Evolutionary conservation across 805 yeast species (phyloP).

Genomic region (Torulaspora microellipsoides): DNA sequence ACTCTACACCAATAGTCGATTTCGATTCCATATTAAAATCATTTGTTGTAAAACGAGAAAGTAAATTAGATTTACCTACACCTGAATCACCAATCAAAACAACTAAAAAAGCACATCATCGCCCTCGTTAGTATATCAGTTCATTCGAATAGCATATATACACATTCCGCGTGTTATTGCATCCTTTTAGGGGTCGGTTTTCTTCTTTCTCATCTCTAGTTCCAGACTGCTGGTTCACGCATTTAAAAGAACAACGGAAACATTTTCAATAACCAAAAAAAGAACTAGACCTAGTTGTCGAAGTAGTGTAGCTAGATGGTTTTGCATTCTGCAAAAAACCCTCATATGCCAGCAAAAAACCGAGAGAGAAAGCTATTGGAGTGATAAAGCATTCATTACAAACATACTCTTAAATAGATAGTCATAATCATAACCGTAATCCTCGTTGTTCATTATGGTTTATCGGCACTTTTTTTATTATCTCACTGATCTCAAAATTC

Average conservation of each 20-base stretch:
- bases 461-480: not conserved
- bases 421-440: slow-evolving; percentile 78
- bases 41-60: slow-evolving; percentile 90
- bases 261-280: no score
- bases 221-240: no score
- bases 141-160: slow-evolving; percentile 45
- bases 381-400: not conserved
- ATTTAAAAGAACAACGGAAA: no score
- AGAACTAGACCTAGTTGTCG: no score
- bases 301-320: no score
- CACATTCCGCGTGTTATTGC: slow-evolving; percentile 40
- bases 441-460: slow-evolving; percentile 44
- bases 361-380: not conserved
- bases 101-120: slow-evolving; percentile 37
- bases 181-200: no score
- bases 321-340: no score
- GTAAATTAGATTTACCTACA: slow-evolving; percentile 91
- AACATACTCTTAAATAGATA: slow-evolving; percentile 72
- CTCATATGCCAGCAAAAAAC: not conserved
- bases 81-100: slow-evolving; percentile 97
- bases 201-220: no score
- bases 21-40: slow-evolving; percentile 93
- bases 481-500: no score
- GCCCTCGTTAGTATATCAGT: slow-evolving; percentile 5
- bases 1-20: slow-evolving; percentile 96